A percentile compares a stretch with the other conserved stretches of the same genome.
These are phyloP conservation scores for Amanita exitialis DNA, from an alignment of 768 basidiomycete species.

Conservation along the genomic window DNA sequence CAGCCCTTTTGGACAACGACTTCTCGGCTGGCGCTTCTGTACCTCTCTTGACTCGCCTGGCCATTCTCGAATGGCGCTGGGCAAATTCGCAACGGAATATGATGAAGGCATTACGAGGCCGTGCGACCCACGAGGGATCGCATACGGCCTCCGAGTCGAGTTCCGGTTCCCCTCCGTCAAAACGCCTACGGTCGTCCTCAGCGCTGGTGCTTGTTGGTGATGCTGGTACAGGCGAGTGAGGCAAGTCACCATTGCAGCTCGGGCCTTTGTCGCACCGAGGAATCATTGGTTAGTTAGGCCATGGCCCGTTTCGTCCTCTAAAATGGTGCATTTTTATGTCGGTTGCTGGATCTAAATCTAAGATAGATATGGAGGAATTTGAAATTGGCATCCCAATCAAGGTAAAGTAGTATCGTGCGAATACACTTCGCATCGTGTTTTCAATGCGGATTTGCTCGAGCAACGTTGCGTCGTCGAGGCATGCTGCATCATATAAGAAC, in stretches of 20 bases:
- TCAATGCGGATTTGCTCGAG: background rate
- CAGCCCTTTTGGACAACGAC: slow-evolving; percentile 68
- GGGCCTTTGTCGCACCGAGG: background rate
- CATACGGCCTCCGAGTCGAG: slow-evolving; percentile 12
- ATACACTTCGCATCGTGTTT: background rate
- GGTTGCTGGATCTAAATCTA: too few relatives aligned
- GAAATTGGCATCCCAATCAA: slow-evolving; percentile 26
- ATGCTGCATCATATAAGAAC: background rate
- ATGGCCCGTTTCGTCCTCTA: background rate
- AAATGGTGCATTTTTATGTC: background rate
- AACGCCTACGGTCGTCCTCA: background rate
- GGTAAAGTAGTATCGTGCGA: too few relatives aligned
- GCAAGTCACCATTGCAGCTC: background rate
- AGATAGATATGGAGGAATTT: slow-evolving; percentile 82
- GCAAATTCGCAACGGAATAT: slow-evolving; percentile 63
- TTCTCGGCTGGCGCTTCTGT: slow-evolving; percentile 31
- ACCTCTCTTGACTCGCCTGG: slow-evolving; percentile 20
- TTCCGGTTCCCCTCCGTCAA: background rate
- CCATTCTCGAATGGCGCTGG: slow-evolving; percentile 30
- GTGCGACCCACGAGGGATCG: slow-evolving; percentile 52
- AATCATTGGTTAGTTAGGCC: background rate
- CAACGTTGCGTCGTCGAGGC: slow-evolving; percentile 5
- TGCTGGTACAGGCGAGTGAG: background rate
- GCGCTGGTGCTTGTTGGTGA: background rate
- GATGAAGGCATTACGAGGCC: slow-evolving; percentile 64